Evolutionary conservation across 805 yeast species (phyloP).

Genomic region (Lachancea nothofagi): DNA sequence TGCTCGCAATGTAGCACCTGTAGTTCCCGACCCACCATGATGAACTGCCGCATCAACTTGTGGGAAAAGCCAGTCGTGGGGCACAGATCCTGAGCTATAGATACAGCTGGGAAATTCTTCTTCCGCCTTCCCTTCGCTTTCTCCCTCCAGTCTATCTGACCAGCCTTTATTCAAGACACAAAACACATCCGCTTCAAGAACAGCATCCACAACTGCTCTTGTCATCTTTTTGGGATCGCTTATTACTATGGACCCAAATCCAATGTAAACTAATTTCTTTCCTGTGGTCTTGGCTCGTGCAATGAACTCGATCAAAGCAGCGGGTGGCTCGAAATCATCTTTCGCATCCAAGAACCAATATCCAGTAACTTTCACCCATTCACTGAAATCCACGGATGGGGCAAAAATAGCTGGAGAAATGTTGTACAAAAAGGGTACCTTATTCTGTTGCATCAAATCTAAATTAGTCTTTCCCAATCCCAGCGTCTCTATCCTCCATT

Average conservation of each 20-base stretch:
- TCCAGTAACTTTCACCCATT: constrained; percentile 94
- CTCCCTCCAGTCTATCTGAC: constrained; percentile 65
- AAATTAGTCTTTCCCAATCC: constrained; percentile 64
- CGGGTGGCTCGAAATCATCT: constrained; percentile 53
- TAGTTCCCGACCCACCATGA: constrained; percentile 96
- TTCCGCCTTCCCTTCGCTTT: constrained; percentile 35
- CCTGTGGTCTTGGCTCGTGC: constrained; percentile 50
- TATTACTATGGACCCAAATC: constrained; percentile 94
- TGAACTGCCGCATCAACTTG: constrained; percentile 91
- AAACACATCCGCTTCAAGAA: constrained; percentile 69
- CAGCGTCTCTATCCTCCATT: constrained; percentile 72
- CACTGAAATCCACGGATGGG: constrained; percentile 88
- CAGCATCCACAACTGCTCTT: constrained; percentile 71
- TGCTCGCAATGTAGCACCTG: constrained; percentile 82
- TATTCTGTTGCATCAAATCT: constrained; percentile 63
- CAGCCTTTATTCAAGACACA: constrained; percentile 92
- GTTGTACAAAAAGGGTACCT: constrained; percentile 83
- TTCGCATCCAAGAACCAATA: constrained; percentile 87
- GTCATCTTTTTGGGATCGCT: constrained; percentile 75
- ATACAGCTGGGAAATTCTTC: constrained; percentile 58
- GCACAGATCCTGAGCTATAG: constrained; percentile 64
- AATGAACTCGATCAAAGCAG: constrained; percentile 53
- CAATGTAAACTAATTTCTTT: constrained; percentile 81
- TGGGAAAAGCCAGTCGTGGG: constrained; percentile 94
- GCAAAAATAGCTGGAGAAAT: constrained; percentile 86